Evolutionary conservation across 306 rosid species (phyloP), one percentile per base, ranked within the genome.

Genomic region (Vigna reflexopilosa): DNA sequence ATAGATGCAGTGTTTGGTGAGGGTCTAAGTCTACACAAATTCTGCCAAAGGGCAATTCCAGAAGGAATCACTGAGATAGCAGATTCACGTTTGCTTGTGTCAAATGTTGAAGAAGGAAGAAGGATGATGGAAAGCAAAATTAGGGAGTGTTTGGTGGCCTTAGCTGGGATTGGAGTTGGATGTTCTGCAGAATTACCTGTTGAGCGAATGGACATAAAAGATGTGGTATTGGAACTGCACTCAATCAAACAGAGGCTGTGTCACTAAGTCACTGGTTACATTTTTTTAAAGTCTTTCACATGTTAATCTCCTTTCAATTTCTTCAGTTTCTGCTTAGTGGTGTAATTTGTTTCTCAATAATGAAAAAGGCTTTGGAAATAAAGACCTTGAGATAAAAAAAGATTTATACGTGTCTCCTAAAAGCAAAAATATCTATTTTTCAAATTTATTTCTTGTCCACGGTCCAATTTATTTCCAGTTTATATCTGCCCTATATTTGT

Each of bases 121-220:
- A 13, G 7, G 11, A 9, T 45, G 15, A 20, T 22, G 59, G 56
- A 66, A 57, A 30, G 1, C 3, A 72, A 28, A 15, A 51, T 51
- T 7, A 59, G 14, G 11, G 85, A 81, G 17, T 66, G 63, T 63
- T 4, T 81, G 2, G 65, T 68, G 17, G 19, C 67, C 17, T 77
- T 81, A 52, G 78, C 58, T 26, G 73, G 49, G 61, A 78, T 81
- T 62, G 85, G 88, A 62, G 49, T 81, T 38, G 78, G 71, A 32
- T 85, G 88, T 61, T 81, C 85, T 13, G 81, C 24, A 59, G 80
- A 85, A 51, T 40, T 67, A 4, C 71, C 88, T 0, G 0, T 7
- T 32, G 61, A 61, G 5, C 7, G 81, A 69, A 80, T 80, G 80
- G 4, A 7, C 9, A 40, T 72, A 6, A 78, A 82, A 40, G 58